Evolutionary conservation across 2,329 filamentous ascomycete species (phyloP).

Genomic region (Fusarium zealandicum): DNA sequence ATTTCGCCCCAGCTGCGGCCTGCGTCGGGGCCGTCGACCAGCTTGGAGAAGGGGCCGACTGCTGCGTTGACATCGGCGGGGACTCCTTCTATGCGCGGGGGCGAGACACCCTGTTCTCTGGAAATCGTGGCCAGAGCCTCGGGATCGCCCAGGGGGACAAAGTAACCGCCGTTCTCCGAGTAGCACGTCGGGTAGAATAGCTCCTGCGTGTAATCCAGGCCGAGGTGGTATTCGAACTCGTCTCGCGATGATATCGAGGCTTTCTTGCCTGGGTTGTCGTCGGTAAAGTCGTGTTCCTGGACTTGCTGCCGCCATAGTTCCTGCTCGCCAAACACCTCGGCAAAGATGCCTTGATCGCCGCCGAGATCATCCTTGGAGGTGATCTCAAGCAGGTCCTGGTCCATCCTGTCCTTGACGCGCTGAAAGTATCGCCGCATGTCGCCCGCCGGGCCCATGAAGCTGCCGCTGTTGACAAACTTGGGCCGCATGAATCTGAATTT

Average conservation of each 20-base stretch:
- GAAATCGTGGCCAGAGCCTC: constrained; percentile 27
- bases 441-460: constrained; percentile 41
- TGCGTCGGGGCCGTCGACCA: constrained; percentile 1
- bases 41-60: constrained; percentile 20
- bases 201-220: constrained; percentile 42
- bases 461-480: constrained; percentile 44
- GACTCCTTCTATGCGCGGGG: constrained; percentile 34
- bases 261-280: constrained; percentile 25
- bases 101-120: constrained; percentile 30
- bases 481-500: constrained; percentile 38
- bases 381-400: constrained; percentile 28
- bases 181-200: constrained; percentile 43
- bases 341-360: constrained; percentile 45
- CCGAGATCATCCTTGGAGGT: constrained; percentile 22
- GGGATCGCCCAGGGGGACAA: constrained; percentile 31
- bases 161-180: constrained; percentile 39
- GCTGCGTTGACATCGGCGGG: constrained; percentile 33
- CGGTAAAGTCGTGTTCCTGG: constrained; percentile 13
- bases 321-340: constrained; percentile 44
- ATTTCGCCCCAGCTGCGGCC: constrained; percentile 31
- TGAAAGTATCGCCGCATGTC: constrained; percentile 40
- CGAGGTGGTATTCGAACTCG: constrained; percentile 41
- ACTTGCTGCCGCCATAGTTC: constrained; percentile 34
- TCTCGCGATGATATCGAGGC: constrained; percentile 15
- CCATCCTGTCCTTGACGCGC: constrained; percentile 39